Percentiles rank a stretch among this genome's conserved stretches.
phyloP scores from a whole-genome alignment of 306 rosid species.

The Malus orientalis region DNA sequence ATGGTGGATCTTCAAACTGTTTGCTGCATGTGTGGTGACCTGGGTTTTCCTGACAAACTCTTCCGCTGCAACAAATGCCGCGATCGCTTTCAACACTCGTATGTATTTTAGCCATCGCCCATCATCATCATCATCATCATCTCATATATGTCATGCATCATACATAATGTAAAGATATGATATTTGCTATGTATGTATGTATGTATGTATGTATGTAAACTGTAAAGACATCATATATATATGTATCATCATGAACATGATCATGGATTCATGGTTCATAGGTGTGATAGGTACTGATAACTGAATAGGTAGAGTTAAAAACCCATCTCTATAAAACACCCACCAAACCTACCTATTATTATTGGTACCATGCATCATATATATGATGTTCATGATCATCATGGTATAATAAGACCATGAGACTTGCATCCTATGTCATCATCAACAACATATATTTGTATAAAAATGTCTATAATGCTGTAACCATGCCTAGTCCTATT shows the following conservation, averaged over 20 bases:
- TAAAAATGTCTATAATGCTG: background rate
- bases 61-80: slow-evolving; percentile 89
- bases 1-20: slow-evolving; percentile 82
- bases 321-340: slow-evolving; percentile 10
- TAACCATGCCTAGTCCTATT: background rate
- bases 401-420: background rate
- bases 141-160: background rate
- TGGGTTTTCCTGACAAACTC: slow-evolving; percentile 86
- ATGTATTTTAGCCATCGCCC: slow-evolving; percentile 11
- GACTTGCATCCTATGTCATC: background rate
- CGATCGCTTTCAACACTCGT: slow-evolving; percentile 93
- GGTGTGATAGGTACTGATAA: slow-evolving; percentile 20
- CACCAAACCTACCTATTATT: slow-evolving; percentile 21
- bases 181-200: background rate
- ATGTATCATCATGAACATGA: background rate
- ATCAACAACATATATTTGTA: background rate
- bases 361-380: background rate
- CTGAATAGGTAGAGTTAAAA: slow-evolving; percentile 12
- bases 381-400: background rate
- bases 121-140: background rate
- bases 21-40: slow-evolving; percentile 96
- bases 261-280: background rate
- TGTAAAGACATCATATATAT: background rate
- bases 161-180: background rate
- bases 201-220: background rate